phyloP scores from a whole-genome alignment of 2,329 filamentous ascomycete species.

The Xylariaceae sp. region DNA sequence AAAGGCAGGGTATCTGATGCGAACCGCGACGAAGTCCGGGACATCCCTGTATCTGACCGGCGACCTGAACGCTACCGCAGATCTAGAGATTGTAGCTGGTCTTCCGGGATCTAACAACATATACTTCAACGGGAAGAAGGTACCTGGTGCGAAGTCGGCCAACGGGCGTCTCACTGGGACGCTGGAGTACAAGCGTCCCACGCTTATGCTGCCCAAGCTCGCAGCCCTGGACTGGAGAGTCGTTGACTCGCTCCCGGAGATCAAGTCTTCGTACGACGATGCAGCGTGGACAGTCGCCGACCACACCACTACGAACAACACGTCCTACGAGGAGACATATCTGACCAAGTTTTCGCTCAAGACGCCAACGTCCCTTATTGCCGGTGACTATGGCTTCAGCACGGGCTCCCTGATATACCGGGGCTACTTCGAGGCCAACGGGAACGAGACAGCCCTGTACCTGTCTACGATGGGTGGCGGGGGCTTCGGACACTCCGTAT shows the following conservation, averaged over 20 bases:
- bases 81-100: slow-evolving; percentile 63
- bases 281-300: slow-evolving; percentile 59
- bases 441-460: slow-evolving; percentile 52
- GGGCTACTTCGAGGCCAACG: slow-evolving; percentile 61
- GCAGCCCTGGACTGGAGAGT: slow-evolving; percentile 60
- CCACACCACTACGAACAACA: slow-evolving; percentile 51
- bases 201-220: slow-evolving; percentile 52
- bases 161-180: slow-evolving; percentile 35
- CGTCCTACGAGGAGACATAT: slow-evolving; percentile 24
- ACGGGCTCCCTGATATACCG: slow-evolving; percentile 64
- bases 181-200: slow-evolving; percentile 12
- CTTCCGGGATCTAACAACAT: slow-evolving; percentile 39
- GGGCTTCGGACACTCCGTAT: slow-evolving; percentile 62
- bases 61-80: slow-evolving; percentile 65
- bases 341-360: slow-evolving; percentile 37
- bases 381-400: slow-evolving; percentile 69
- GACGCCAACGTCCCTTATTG: slow-evolving; percentile 63
- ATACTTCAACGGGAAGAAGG: slow-evolving; percentile 54
- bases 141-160: slow-evolving; percentile 27
- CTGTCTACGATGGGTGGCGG: slow-evolving; percentile 60
- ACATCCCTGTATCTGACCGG: slow-evolving; percentile 58
- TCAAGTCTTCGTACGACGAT: slow-evolving; percentile 61
- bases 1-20: slow-evolving; percentile 59
- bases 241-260: slow-evolving; percentile 66
- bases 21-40: slow-evolving; percentile 52